Percentiles rank a stretch among this genome's conserved stretches.
These are phyloP conservation scores for Hericium erinaceus DNA, from an alignment of 768 basidiomycete species.

Conservation along the genomic window DNA sequence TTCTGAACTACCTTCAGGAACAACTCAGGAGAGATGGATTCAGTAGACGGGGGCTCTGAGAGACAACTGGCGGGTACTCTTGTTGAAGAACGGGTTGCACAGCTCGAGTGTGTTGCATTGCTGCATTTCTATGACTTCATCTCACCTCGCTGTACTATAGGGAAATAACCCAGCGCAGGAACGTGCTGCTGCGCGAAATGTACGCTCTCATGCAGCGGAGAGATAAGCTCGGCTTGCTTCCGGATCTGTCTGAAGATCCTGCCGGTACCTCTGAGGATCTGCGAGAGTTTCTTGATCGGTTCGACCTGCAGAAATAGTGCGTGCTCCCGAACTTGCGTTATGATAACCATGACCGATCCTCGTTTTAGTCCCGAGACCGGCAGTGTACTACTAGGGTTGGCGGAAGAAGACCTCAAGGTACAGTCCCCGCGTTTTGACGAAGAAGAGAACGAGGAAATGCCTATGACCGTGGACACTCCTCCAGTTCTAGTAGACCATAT, in stretches of 20 bases:
- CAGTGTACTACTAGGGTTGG: constrained; percentile 15
- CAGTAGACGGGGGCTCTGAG: not conserved
- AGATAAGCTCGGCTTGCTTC: constrained; percentile 28
- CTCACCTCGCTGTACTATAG: constrained; percentile 24
- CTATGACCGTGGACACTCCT: no score
- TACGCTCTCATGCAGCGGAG: constrained; percentile 53
- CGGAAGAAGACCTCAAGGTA: constrained; percentile 16
- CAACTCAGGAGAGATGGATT: no score
- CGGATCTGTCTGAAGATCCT: no score
- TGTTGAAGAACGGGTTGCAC: constrained; percentile 8
- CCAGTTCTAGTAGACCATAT: no score
- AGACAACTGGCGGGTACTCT: not conserved
- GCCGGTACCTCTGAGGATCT: no score
- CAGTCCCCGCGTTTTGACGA: no score
- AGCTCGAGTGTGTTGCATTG: constrained; percentile 7
- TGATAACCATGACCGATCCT: constrained; percentile 1
- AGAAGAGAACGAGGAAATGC: no score
- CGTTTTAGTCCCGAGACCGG: constrained; percentile 26
- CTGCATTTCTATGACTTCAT: not conserved
- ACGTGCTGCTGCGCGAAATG: constrained; percentile 66
- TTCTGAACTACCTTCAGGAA: no score
- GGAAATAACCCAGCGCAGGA: constrained; percentile 52
- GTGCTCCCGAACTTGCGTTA: constrained; percentile 14
- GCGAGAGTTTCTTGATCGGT: constrained; percentile 43
- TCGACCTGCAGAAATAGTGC: constrained; percentile 46